Conservation (phyloP, 805 yeast species). For the Saccharomycopsis fibuligera region DNA sequence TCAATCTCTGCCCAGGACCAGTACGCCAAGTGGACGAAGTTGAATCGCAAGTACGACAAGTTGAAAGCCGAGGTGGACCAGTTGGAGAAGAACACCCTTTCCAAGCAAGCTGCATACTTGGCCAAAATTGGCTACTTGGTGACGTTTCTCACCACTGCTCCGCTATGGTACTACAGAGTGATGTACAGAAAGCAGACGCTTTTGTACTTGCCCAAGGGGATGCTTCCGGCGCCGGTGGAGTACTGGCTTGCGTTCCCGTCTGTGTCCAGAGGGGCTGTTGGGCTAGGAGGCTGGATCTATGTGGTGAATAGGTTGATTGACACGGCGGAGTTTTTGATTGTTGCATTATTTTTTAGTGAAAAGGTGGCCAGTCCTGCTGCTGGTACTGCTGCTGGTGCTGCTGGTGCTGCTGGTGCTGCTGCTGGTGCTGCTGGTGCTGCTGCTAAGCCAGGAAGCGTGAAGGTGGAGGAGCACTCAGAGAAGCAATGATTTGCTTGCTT, state of each 20-base stretch:
- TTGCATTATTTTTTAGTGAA: constrained; percentile 9
- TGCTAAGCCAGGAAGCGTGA: neutral
- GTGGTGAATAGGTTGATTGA: constrained; percentile 24
- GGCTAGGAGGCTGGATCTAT: constrained; percentile 45
- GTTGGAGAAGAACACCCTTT: constrained; percentile 34
- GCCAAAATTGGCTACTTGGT: constrained; percentile 31
- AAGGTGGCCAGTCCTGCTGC: constrained; percentile 4
- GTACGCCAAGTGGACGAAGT: constrained; percentile 92
- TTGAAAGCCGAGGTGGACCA: constrained; percentile 45
- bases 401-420: no score
- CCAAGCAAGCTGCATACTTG: constrained; percentile 2
- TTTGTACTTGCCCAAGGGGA: constrained; percentile 51
- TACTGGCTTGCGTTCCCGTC: constrained; percentile 60
- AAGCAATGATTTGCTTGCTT: no score
- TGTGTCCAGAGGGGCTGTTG: constrained; percentile 37
- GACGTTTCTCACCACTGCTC: constrained; percentile 28
- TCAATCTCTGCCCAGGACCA: constrained; percentile 82
- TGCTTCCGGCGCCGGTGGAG: constrained; percentile 49
- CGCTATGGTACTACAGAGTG: constrained; percentile 43
- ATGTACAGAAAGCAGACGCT: constrained; percentile 49
- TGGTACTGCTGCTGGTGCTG: no score
- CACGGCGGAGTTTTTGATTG: constrained; percentile 46
- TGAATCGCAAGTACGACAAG: constrained; percentile 65
- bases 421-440: neutral
- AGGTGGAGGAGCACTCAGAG: neutral